Base-by-base conservation (phyloP, 2,329 filamentous ascomycete genomes). In the Aspergillus niger region DNA sequence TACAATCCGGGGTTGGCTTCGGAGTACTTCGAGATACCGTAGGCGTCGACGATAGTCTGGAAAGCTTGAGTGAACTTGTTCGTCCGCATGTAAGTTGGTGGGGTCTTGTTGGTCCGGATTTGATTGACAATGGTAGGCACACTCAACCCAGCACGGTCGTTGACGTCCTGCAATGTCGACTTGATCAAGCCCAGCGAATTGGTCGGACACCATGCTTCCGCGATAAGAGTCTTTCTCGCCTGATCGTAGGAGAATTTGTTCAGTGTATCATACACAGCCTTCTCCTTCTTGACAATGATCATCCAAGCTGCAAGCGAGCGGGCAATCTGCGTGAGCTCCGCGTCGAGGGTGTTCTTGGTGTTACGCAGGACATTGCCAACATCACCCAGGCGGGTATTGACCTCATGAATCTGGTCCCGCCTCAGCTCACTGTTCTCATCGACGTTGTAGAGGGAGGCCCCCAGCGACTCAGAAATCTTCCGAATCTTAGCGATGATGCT, bases 1-100 rank as follows among this genome's bases (percentile, higher is more conserved):
- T 94, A 94, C 22, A 99, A 85, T 63, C 92, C 94, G 59, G 95
- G 95, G 79, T 99, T 99, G 76, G 97, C 91, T 80, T 99, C 95
- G 68, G 91, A 91, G 79, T 99, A 99, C 67, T 96, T 98, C 62
- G 95, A 91, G 44, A 95, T 97, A 73, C 95, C 96, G 73, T 99
- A 99, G 28, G 96, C 95, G 71, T 99, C 94, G 76, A 99, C 96
- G 76, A 99, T 99, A 60, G 94, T 98, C 79, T 99, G 95, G 82
- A 99, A 99, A 24, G 90, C 95, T 72, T 97, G 89, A 3, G 96
- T 99, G 74, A 98, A 98, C 78, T 94, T 97, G 84, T 99, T 99
- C 32, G 93, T 97, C 82, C 96, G 96, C 77, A 97, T 87, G 77
- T 96, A 98, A 0, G 95, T 99, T 0, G 95, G 95, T 26, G 96